These are phyloP conservation scores for Colletotrichum camelliae DNA, from an alignment of 2,329 filamentous ascomycete species.

Conservation along the genomic window DNA sequence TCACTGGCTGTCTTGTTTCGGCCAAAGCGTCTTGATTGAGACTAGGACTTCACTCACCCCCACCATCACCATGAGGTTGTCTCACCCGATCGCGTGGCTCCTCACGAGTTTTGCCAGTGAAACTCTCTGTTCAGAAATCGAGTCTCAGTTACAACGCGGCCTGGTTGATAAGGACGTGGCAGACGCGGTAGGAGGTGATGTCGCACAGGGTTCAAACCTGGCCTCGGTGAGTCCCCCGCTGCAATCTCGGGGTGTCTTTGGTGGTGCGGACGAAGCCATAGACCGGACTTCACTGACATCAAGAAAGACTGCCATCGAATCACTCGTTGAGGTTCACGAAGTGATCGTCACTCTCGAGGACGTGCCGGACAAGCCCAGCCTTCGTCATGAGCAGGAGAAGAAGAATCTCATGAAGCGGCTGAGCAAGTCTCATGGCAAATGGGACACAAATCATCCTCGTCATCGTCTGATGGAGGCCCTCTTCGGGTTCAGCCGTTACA, in stretches of 20 bases:
- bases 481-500: constrained; percentile 40
- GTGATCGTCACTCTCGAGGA: constrained; percentile 30
- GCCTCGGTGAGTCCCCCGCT: not conserved
- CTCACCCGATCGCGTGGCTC: not conserved
- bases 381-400: constrained; percentile 35
- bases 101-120: not conserved
- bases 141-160: rapidly evolving
- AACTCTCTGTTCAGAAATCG: not conserved
- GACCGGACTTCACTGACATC: rapidly evolving
- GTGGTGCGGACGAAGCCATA: not conserved
- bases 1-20: not conserved
- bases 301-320: not conserved
- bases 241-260: not conserved
- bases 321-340: constrained; percentile 29
- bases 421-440: constrained; percentile 31
- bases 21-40: not conserved
- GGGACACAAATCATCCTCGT: constrained; percentile 41
- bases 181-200: not conserved
- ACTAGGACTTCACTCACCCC: not conserved
- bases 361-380: constrained; percentile 22
- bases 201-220: not conserved
- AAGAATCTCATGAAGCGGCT: constrained; percentile 34
- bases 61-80: not conserved
- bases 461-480: constrained; percentile 46
- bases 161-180: not conserved